Conservation (phyloP, 106 monocot genomes). For the Iris macrosiphon region DNA sequence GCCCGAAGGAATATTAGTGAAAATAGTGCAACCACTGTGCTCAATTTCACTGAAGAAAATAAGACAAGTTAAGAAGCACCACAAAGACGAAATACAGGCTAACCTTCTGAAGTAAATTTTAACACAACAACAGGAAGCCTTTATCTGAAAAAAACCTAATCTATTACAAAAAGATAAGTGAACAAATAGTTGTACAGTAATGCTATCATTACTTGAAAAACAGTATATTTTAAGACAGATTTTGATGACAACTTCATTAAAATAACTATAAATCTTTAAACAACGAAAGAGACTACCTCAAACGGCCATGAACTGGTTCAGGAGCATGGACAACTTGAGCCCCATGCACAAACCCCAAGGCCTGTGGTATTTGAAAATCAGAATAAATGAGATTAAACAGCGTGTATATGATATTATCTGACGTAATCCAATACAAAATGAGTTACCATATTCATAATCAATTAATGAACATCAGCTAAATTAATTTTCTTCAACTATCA, state of each 20-base stretch:
- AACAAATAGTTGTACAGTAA: too few species aligned
- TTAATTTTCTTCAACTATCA: too few species aligned
- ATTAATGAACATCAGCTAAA: too few species aligned
- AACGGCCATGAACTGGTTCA: conserved; percentile 90
- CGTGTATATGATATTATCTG: not conserved
- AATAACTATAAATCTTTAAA: too few species aligned
- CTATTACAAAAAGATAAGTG: too few species aligned
- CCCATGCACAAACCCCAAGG: conserved; percentile 84
- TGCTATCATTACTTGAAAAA: too few species aligned
- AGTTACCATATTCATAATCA: not conserved
- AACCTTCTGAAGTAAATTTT: not conserved
- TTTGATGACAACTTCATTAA: too few species aligned
- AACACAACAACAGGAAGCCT: too few species aligned
- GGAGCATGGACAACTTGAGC: conserved; percentile 86
- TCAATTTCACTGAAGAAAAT: conserved; percentile 90
- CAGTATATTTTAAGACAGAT: too few species aligned
- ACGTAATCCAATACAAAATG: not conserved
- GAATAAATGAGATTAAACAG: not conserved
- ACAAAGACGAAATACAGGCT: too few species aligned
- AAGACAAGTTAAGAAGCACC: conserved; percentile 6
- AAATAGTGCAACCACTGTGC: conserved; percentile 62
- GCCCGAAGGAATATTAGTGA: conserved; percentile 83
- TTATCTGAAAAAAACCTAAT: too few species aligned
- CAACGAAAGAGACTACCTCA: conserved; percentile 67
- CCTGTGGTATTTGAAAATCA: conserved; percentile 34